phyloP scores from a whole-genome alignment of 352 stramenopile species.

The Phytophthora podocarpi region DNA sequence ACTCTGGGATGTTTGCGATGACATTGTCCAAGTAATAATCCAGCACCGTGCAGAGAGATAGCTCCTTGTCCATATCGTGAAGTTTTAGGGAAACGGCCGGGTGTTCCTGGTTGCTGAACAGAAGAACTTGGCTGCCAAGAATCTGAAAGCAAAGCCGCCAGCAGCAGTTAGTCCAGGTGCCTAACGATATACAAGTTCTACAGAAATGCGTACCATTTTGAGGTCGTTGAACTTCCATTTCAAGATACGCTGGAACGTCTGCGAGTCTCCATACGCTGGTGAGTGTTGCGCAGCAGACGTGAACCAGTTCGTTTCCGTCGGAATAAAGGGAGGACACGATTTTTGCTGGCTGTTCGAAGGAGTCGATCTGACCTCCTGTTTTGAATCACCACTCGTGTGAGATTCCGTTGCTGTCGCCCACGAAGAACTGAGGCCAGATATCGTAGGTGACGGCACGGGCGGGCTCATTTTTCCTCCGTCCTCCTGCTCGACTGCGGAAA shows the following conservation, averaged over 20 bases:
- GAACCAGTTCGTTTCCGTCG: conserved; percentile 31
- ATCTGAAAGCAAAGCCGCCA: conserved; percentile 41
- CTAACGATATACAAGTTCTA: neutral
- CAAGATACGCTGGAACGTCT: conserved; percentile 75
- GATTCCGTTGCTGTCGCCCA: neutral
- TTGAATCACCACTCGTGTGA: neutral
- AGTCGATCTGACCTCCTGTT: neutral
- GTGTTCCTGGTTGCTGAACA: conserved; percentile 87
- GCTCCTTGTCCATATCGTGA: conserved; percentile 85
- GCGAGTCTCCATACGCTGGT: conserved; percentile 38
- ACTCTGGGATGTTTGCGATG: conserved; percentile 86
- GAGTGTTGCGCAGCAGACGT: conserved; percentile 30
- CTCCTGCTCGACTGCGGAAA: conserved; percentile 1
- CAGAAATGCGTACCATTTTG: conserved; percentile 65
- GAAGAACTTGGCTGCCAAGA: conserved; percentile 78
- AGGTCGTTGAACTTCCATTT: conserved; percentile 90
- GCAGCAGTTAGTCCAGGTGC: neutral
- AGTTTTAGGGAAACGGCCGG: conserved; percentile 83
- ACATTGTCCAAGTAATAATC: conserved; percentile 91
- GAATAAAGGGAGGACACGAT: conserved; percentile 11
- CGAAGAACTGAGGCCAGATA: neutral
- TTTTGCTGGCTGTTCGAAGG: neutral
- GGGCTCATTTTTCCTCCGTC: neutral
- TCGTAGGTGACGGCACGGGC: conserved; percentile 1
- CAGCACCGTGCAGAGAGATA: conserved; percentile 82